Percentiles rank a stretch among this genome's conserved stretches.
phyloP scores from a whole-genome alignment of 2,329 filamentous ascomycete genomes.

The Apiospora kogelbergensis region DNA sequence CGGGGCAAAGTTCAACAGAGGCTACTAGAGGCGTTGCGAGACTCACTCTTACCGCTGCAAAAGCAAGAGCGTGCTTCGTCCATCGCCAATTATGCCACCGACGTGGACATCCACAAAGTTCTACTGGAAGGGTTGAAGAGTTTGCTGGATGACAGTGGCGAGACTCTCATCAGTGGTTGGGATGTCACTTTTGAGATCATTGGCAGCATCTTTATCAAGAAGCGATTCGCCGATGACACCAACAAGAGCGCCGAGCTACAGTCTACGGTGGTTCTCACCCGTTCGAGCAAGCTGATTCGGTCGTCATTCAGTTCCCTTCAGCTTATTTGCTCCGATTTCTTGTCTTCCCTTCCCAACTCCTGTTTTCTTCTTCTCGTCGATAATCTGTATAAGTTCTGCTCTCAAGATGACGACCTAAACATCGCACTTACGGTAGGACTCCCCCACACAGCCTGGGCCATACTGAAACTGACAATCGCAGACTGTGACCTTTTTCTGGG shows the following conservation, averaged over 20 bases:
- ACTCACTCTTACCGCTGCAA: slow-evolving; percentile 60
- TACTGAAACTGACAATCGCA: slow-evolving; percentile 32
- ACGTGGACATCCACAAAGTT: slow-evolving; percentile 78
- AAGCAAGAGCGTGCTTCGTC: slow-evolving; percentile 50
- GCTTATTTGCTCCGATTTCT: slow-evolving; percentile 91
- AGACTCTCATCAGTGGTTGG: slow-evolving; percentile 82
- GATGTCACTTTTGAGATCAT: slow-evolving; percentile 82
- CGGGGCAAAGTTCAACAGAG: slow-evolving; percentile 68
- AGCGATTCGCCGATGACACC: slow-evolving; percentile 33
- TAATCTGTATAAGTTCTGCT: slow-evolving; percentile 85
- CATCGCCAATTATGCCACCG: slow-evolving; percentile 60
- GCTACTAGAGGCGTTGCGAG: slow-evolving; percentile 65
- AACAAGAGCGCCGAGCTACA: slow-evolving; percentile 29
- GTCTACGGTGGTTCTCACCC: slow-evolving; percentile 44
- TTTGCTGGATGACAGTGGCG: slow-evolving; percentile 85
- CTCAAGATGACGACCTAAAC: slow-evolving; percentile 88
- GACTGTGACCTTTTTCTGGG: slow-evolving; percentile 96
- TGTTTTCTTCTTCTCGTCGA: slow-evolving; percentile 80
- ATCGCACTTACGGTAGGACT: slow-evolving; percentile 77
- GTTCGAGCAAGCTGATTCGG: slow-evolving; percentile 75
- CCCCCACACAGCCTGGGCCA: neutral
- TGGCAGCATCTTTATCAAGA: slow-evolving; percentile 70
- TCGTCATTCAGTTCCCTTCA: slow-evolving; percentile 88
- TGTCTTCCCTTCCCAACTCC: slow-evolving; percentile 68
- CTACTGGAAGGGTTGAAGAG: slow-evolving; percentile 77